Evolutionary conservation across 345 rosid genomes (phyloP).

Genomic region (Pugionium cornutum): DNA sequence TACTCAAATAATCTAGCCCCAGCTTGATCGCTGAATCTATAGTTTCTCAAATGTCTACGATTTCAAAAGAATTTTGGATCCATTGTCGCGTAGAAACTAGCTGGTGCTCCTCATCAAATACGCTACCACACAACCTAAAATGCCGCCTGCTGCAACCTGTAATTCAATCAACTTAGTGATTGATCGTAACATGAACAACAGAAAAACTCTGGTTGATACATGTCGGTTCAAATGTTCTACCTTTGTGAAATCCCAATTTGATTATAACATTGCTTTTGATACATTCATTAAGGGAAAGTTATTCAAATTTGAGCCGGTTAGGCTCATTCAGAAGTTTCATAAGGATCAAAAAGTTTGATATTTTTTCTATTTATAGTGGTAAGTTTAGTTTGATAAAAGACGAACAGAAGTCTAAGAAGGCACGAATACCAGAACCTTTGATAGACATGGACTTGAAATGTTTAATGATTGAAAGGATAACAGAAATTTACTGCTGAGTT

Average conservation of each 20-base stretch:
- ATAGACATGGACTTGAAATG: background rate
- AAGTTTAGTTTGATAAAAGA: background rate
- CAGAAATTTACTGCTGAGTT: conserved; percentile 6
- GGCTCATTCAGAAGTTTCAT: conserved; percentile 6
- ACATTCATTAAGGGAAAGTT: background rate
- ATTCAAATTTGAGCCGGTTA: background rate
- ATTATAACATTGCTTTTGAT: conserved; percentile 9
- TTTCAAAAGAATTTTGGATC: conserved; percentile 25
- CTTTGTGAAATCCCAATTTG: background rate
- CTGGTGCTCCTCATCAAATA: conserved; percentile 65
- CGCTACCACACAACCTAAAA: conserved; percentile 75
- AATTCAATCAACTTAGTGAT: conserved; percentile 16
- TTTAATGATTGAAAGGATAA: background rate
- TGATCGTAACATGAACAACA: background rate
- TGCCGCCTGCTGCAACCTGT: conserved; percentile 84
- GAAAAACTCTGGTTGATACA: background rate
- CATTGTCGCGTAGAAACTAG: conserved; percentile 34
- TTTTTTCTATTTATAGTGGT: background rate
- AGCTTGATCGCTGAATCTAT: conserved; percentile 19
- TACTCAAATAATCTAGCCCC: conserved; percentile 27
- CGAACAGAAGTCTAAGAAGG: conserved; percentile 6
- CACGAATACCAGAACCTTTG: conserved; percentile 1
- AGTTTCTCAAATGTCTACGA: conserved; percentile 23
- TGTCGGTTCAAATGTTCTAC: conserved; percentile 3
- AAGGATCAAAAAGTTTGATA: background rate